These are phyloP conservation scores for Trypanosoma vivax DNA, from an alignment of 208 protist genomes.

Conservation along the genomic window DNA sequence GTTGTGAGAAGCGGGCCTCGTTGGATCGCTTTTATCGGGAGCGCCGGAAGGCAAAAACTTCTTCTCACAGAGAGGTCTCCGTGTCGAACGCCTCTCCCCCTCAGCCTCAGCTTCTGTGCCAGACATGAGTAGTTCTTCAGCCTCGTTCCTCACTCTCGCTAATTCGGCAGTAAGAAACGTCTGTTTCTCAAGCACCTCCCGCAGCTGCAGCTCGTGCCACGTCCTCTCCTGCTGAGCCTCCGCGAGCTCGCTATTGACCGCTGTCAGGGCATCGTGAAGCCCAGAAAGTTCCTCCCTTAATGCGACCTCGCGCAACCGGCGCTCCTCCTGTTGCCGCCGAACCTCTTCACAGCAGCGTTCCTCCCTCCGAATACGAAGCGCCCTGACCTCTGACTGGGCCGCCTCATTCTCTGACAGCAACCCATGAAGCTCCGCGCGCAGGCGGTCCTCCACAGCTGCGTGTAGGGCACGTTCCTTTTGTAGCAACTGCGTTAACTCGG, in stretches of 20 bases:
- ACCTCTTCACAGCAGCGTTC: conserved; percentile 4
- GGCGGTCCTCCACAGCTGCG: conserved; percentile 39
- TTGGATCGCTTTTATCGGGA: conserved; percentile 13
- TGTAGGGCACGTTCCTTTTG: conserved; percentile 63
- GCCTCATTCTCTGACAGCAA: conserved; percentile 27
- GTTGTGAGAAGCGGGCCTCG: conserved; percentile 44
- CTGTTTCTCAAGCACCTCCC: conserved; percentile 11
- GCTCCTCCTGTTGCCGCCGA: conserved; percentile 14
- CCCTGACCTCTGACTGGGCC: conserved; percentile 16
- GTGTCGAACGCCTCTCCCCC: neutral
- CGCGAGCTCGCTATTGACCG: neutral
- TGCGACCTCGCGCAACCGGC: conserved; percentile 9
- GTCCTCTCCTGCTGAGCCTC: conserved; percentile 9
- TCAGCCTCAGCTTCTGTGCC: neutral
- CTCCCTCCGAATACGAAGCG: conserved; percentile 24
- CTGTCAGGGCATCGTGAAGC: neutral
- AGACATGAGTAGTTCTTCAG: conserved; percentile 13
- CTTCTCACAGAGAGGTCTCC: neutral
- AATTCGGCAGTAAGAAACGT: conserved; percentile 5
- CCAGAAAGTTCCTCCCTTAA: conserved; percentile 2
- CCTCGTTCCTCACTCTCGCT: conserved; percentile 17
- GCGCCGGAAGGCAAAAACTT: conserved; percentile 23
- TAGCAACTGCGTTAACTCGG: conserved; percentile 56
- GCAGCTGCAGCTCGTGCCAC: conserved; percentile 22
- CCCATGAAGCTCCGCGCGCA: conserved; percentile 34